These are phyloP conservation scores for Oropetium thomaeum DNA, from an alignment of 176 grass and related monocot species.

Conservation along the genomic window DNA sequence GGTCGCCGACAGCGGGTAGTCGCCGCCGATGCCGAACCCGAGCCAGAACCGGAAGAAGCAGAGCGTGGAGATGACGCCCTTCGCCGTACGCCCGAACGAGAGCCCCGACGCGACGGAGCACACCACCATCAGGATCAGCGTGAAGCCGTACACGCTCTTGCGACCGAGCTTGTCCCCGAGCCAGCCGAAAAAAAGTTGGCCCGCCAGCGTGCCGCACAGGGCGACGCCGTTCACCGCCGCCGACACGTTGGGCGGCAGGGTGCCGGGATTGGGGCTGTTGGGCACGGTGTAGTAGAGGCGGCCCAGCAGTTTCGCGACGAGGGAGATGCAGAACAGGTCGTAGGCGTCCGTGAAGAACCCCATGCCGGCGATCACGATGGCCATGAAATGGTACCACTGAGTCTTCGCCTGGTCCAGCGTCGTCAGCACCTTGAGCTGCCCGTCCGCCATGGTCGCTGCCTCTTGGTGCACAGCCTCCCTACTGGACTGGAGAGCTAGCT, in stretches of 20 bases:
- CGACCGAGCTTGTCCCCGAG: slow-evolving; percentile 70
- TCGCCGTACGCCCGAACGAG: slow-evolving; percentile 49
- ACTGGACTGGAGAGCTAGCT: not conserved
- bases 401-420: slow-evolving; percentile 69
- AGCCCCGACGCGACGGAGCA: slow-evolving; percentile 61
- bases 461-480: no score
- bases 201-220: slow-evolving; percentile 48
- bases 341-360: slow-evolving; percentile 86
- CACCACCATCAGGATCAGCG: slow-evolving; percentile 55
- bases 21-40: slow-evolving; percentile 69
- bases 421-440: slow-evolving; percentile 40
- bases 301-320: slow-evolving; percentile 56
- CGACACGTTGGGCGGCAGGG: slow-evolving; percentile 36
- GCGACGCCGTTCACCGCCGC: slow-evolving; percentile 60
- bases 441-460: slow-evolving; percentile 11
- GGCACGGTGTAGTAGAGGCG: slow-evolving; percentile 52
- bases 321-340: slow-evolving; percentile 71
- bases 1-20: slow-evolving; percentile 67
- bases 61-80: slow-evolving; percentile 41
- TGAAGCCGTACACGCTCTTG: slow-evolving; percentile 67
- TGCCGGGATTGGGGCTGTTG: slow-evolving; percentile 6
- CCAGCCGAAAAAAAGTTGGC: slow-evolving; percentile 70
- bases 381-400: slow-evolving; percentile 70
- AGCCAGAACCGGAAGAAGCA: slow-evolving; percentile 93
- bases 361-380: slow-evolving; percentile 81